These are phyloP conservation scores for Neopestalotiopsis clavispora DNA, from an alignment of 2,329 filamentous ascomycete genomes.

Conservation along the genomic window DNA sequence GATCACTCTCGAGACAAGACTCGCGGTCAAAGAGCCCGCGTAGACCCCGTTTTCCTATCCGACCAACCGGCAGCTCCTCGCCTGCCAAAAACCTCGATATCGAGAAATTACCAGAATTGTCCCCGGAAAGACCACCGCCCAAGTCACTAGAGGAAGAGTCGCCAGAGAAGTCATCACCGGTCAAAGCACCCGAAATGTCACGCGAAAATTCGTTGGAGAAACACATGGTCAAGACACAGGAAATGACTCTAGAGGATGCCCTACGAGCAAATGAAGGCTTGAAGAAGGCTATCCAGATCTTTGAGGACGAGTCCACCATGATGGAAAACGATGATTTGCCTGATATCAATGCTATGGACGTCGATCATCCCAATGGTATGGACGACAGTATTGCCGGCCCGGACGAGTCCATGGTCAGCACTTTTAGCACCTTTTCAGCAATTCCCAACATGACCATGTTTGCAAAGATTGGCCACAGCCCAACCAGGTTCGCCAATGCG, in stretches of 20 bases:
- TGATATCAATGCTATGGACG: slow-evolving; percentile 35
- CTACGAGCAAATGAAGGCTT: slow-evolving; percentile 61
- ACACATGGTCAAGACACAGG: slow-evolving; percentile 27
- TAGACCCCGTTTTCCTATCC: slow-evolving; percentile 40
- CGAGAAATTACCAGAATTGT: slow-evolving; percentile 23
- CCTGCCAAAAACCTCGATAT: slow-evolving; percentile 64
- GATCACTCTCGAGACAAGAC: slow-evolving; percentile 12
- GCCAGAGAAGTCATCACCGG: slow-evolving; percentile 20
- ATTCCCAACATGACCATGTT: slow-evolving; percentile 88
- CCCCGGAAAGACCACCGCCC: slow-evolving; percentile 43
- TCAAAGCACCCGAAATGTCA: slow-evolving; percentile 25
- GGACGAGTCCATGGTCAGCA: slow-evolving; percentile 79
- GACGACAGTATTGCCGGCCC: slow-evolving; percentile 52
- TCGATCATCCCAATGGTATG: slow-evolving; percentile 33
- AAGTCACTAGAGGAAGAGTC: slow-evolving; percentile 57
- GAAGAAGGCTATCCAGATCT: slow-evolving; percentile 64
- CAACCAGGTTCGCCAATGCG: slow-evolving; percentile 54
- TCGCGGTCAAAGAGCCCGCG: slow-evolving; percentile 42
- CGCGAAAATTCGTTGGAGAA: slow-evolving; percentile 24
- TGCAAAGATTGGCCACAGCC: slow-evolving; percentile 72
- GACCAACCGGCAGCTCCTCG: slow-evolving; percentile 21
- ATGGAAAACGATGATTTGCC: slow-evolving; percentile 36
- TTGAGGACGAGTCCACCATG: slow-evolving; percentile 54
- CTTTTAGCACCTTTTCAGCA: slow-evolving; percentile 87
- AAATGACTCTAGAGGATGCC: slow-evolving; percentile 57